Evolutionary conservation across 768 basidiomycete genomes (phyloP), one percentile per base, ranked within the genome.

Genomic region (Leucosporidium yakuticum): DNA sequence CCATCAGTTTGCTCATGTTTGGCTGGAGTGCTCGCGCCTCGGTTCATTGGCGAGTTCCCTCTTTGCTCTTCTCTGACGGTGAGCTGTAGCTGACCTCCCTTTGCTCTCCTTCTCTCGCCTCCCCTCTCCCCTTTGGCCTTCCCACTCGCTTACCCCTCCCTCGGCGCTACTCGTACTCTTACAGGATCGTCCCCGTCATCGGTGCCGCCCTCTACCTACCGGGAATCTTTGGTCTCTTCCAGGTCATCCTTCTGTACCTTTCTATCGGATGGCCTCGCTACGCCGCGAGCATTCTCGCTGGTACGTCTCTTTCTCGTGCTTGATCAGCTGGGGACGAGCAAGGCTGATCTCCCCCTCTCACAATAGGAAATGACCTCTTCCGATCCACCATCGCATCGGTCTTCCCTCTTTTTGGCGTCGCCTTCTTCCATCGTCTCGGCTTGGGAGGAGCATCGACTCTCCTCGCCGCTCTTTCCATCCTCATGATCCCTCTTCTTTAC

Each of bases 361-460:
- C n/a, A n/a, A n/a, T n/a, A n/a, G 74, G 74, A 4, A 80, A 79
- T 69, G 77, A 76, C 59, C 73, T 80, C 49, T 74, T 80, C 63
- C 65, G 80, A 25, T 76, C 76, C 17, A 63, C 73, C 21, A 64
- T 79, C 53, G 78, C 76, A 32, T 70, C 62, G 2, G 54, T 60
- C 8, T 65, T 67, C 61, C 67, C 69, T 1, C 69, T 80, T 17
- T 78, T 77, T 29, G 77, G 77, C 7, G 66, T 66, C 19, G 69
- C 70, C 6, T 61, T 79, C 39, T 79, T 78, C 68, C 62, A 57
- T 21, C 74, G 70, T 31, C 73, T 80, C 25, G 77, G 77, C 11
- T 70, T 80, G 49, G 77, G 74, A 27, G 77, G 76, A 59, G 78
- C 77, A 34, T 77, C 71, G 25, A 74, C 74, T 27, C 62, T 79